These are phyloP conservation scores for Pistacia integerrima DNA, from an alignment of 345 rosid species.

Conservation along the genomic window DNA sequence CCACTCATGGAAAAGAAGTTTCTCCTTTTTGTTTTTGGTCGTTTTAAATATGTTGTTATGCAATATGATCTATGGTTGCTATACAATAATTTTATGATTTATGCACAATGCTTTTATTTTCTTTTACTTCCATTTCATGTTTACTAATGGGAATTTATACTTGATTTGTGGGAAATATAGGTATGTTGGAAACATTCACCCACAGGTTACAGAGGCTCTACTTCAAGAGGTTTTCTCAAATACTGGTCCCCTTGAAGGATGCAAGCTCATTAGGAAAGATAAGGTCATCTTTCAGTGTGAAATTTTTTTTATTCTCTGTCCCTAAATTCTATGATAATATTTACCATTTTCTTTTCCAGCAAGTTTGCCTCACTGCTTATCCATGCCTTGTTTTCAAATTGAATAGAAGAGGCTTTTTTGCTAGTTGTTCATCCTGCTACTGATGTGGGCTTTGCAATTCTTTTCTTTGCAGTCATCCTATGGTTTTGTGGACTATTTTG, in stretches of 20 bases:
- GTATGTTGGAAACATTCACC: conserved; percentile 74
- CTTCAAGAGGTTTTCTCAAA: conserved; percentile 70
- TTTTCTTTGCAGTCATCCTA: conserved; percentile 71
- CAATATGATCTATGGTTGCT: background rate
- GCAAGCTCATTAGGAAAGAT: conserved; percentile 72
- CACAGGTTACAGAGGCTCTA: conserved; percentile 66
- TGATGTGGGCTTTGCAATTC: conserved; percentile 6
- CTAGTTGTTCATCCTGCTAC: background rate
- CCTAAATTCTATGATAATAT: background rate
- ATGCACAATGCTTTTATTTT: background rate
- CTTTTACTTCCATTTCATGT: conserved; percentile 19
- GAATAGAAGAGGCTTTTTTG: background rate
- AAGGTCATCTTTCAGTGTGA: conserved; percentile 42
- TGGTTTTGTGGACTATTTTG: conserved; percentile 91
- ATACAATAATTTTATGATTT: background rate
- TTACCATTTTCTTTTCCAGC: background rate
- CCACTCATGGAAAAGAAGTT: background rate
- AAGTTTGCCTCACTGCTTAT: background rate
- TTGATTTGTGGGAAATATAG: conserved; percentile 36
- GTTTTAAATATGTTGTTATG: conserved; percentile 1
- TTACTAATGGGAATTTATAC: background rate
- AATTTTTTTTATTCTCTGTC: background rate
- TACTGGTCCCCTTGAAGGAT: conserved; percentile 69
- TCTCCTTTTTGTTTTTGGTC: background rate
- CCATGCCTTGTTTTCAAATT: background rate